Base-by-base conservation (phyloP, 306 rosid genomes). In the Adenanthera pavonina region DNA sequence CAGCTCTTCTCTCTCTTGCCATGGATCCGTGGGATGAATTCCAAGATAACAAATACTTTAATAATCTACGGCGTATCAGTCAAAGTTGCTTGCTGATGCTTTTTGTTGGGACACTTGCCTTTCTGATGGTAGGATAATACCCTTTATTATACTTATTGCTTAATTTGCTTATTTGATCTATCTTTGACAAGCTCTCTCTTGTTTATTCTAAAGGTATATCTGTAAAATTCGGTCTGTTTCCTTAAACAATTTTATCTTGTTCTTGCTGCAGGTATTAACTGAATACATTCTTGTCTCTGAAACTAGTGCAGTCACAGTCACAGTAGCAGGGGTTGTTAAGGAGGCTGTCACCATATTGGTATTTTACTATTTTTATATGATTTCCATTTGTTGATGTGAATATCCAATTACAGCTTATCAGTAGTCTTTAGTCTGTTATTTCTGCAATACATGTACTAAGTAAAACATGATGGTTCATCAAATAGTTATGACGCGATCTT, bases 261-360 rank as follows among this genome's bases (percentile, higher is more conserved):
- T 75, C 61, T 84, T 85, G 80, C 86, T 84, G 79, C 83, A 95
- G 99, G 99, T 95, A 73, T 83, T 95, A 71, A 95, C 98, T 59
- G 98, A 95, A 77, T 95, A 90, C 89, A 80, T 95, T 89, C 92
- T 95, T 83, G 89, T 95, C 90, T 95, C 99, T 0, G 98, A 85
- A 72, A 95, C 99, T 73, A 95, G 99, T 86, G 98, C 99, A 8
- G 98, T 95, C 79, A 93, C 99, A 12, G 96, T 95, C 69, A 95
- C 99, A 51, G 92, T 95, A 67, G 98, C 99, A 20, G 98, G 99
- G 76, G 98, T 95, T 85, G 97, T 95, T 44, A 95, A 95, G 93
- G 99, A 95, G 86, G 96, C 99, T 20, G 87, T 95, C 86, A 95
- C 99, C 79, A 95, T 95, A 87, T 83, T 95, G 99, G 99, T 95